Conservation (phyloP, 331 rosid species). For the Phaseolus coccineus region DNA sequence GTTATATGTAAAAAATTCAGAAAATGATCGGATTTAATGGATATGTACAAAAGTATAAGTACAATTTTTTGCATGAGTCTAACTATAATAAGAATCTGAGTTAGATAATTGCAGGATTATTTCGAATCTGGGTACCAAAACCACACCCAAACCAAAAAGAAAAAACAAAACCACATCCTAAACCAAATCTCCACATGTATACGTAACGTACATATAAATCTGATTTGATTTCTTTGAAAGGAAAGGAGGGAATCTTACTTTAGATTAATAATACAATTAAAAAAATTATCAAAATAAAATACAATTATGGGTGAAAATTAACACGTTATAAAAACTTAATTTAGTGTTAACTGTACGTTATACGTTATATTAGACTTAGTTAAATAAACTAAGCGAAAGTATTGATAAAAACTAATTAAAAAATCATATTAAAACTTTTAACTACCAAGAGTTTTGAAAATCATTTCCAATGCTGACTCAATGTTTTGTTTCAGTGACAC, state of each 20-base stretch:
- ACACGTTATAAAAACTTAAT: neutral
- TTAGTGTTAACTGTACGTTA: neutral
- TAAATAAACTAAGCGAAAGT: neutral
- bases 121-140: neutral
- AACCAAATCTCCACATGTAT: neutral
- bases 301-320: neutral
- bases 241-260: neutral
- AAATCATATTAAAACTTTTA: too few relatives aligned
- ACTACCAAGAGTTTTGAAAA: too few relatives aligned
- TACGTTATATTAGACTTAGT: neutral
- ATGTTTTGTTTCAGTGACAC: too few relatives aligned
- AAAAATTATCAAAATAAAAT: neutral
- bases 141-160: neutral
- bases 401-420: neutral
- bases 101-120: too few relatives aligned
- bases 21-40: too few relatives aligned
- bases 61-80: neutral
- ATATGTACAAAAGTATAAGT: neutral
- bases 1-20: too few relatives aligned
- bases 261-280: neutral
- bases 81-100: neutral
- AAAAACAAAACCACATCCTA: neutral
- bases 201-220: neutral
- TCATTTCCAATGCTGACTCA: too few relatives aligned
- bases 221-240: neutral